Base-by-base conservation (phyloP, 768 basidiomycete genomes). In the Cyclocybe aegerita region DNA sequence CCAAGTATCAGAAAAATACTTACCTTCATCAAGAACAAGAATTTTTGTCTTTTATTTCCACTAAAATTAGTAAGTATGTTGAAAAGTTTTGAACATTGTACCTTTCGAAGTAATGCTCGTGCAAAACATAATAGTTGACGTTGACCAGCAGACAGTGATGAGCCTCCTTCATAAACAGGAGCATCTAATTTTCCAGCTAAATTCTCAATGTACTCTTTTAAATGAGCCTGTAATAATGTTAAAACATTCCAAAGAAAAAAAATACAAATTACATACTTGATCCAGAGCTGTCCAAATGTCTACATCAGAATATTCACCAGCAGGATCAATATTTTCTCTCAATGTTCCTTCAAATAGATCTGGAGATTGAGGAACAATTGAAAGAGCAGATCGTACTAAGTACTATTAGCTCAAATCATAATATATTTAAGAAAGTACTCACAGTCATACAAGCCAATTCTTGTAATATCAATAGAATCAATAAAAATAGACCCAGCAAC, bases 21-120 rank as follows among this genome's bases (percentile, higher is more conserved):
- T 60, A 82, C 88, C 90, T 81, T 98, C 95, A 62, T 97, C 95
- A n/a, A 98, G 74, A 0, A 97, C 90, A 5, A 98, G 74, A 34
- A 97, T 86, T 67, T 86, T 94, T 12, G 90, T 83, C 82, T 88
- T 52, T 33, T 23, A 52, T 33, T 3, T 4, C 23, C 23, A 23
- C 23, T 9, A 39, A 3, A 31, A 29, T 16, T 30, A 12, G 57
- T 43, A 17, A 39, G 39, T 31, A 46, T 40, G 2, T 29, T 2
- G 29, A 38, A 12, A 37, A 10, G n/a, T 7, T 15, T 30, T 32
- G 3, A 43, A 41, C 42, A 46, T 46, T 66, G 42, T 57, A 83
- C 85, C 74, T 90, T 88, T 48, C 88, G 77, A 49, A 96, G 68
- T 36, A 95, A 65, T 0, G 93, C 93, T 45, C 93, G 71, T 1